Base-by-base conservation (phyloP, 2,329 filamentous ascomycete genomes). In the Colletotrichum liriopes region DNA sequence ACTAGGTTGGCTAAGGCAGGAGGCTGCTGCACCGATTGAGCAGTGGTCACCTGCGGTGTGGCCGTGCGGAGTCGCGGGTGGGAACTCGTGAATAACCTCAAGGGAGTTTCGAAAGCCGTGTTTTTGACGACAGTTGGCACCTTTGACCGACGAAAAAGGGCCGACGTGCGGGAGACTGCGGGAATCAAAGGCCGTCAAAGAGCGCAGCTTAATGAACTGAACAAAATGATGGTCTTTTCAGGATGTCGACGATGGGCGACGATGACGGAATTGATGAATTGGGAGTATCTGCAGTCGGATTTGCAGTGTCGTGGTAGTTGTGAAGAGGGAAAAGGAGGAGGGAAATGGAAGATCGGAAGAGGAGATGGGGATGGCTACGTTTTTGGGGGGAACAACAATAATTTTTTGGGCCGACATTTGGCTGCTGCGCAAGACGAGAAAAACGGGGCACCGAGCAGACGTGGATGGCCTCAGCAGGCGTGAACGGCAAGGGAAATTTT, bases 331-430 rank as follows among this genome's bases (percentile, higher is more conserved):
- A 77, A 78, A 72, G 72, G 74, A 73, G 72, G 77, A 77, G 68
- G 54, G 60, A 74, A 76, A 74, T 76, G 73, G 75, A 74, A 71
- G 77, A 72, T 76, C 74, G 76, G 76, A 75, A 82, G 81, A 79
- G 75, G 77, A 75, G 77, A 79, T 83, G 84, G 86, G 84, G 85
- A 88, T 86, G 84, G 83, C 83, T 86, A 84, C 84, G 81, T 83
- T 85, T 86, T 86, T 84, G 83, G 79, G 79, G 80, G 77, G 76
- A 81, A 81, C 80, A 82, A 81, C 77, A 81, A 83, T 83, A 82
- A 82, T 84, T 82, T 83, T 79, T 81, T 81, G 82, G 68, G 72
- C 68, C 68, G 72, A 67, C 69, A 56, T 73, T 73, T 82, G 83
- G 82, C 69, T 69, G 71, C 79, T 81, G 79, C 78, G 76, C 76